These are phyloP conservation scores for Tylopilus sp. DNA, from an alignment of 768 basidiomycete genomes.

Conservation along the genomic window DNA sequence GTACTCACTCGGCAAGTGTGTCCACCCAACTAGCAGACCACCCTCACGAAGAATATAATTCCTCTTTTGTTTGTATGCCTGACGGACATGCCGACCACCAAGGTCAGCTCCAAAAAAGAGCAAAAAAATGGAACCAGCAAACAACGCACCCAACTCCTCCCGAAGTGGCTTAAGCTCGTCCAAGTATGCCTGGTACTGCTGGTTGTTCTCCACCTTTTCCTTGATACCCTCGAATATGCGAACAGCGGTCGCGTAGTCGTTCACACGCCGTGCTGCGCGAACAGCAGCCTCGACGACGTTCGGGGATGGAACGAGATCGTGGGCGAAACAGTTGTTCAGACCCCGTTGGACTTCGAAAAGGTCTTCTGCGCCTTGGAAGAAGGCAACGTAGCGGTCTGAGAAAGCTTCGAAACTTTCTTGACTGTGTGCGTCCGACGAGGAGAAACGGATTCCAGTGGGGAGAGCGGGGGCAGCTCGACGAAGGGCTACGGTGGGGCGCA, in stretches of 20 bases:
- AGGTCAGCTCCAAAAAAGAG: background rate
- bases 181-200: slow-evolving; percentile 91
- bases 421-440: slow-evolving; percentile 59
- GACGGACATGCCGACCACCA: background rate
- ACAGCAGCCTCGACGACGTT: slow-evolving; percentile 84
- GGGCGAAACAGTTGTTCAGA: slow-evolving; percentile 99
- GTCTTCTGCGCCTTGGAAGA: slow-evolving; percentile 92
- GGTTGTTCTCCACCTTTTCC: slow-evolving; percentile 97
- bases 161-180: slow-evolving; percentile 84
- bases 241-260: slow-evolving; percentile 97
- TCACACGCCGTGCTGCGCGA: slow-evolving; percentile 83
- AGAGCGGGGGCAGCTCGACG: slow-evolving; percentile 48
- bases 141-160: slow-evolving; percentile 80
- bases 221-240: slow-evolving; percentile 93
- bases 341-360: slow-evolving; percentile 99
- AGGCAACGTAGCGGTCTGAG: slow-evolving; percentile 88
- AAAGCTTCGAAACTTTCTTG: slow-evolving; percentile 94
- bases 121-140: background rate
- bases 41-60: slow-evolving; percentile 50
- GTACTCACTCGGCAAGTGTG: slow-evolving; percentile 18
- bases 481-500: slow-evolving; percentile 45
- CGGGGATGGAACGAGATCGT: slow-evolving; percentile 90
- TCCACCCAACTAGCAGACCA: slow-evolving; percentile 6
- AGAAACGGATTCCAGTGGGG: slow-evolving; percentile 27
- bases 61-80: slow-evolving; percentile 64